Evolutionary conservation across 108 stramenopile species (phyloP).

Genomic region (Cyclostephanos tholiformis): DNA sequence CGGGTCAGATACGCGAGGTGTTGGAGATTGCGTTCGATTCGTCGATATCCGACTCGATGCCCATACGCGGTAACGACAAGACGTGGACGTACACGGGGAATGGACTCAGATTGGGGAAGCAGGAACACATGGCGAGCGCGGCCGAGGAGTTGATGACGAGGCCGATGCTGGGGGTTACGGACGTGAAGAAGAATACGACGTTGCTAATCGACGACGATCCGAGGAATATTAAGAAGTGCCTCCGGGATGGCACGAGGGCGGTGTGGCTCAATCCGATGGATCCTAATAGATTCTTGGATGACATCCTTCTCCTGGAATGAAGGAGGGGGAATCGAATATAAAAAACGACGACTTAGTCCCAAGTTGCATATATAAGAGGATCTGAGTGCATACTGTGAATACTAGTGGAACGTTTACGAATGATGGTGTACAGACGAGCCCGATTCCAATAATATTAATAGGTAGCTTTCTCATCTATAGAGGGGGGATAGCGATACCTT

Average conservation of each 20-base stretch:
- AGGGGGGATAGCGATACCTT: too few species aligned
- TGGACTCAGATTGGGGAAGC: constrained; percentile 84
- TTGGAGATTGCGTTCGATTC: constrained; percentile 56
- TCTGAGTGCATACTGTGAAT: too few species aligned
- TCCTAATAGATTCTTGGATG: constrained; percentile 60
- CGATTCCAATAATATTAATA: too few species aligned
- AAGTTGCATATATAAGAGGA: too few species aligned
- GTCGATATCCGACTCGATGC: constrained; percentile 58
- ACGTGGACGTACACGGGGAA: constrained; percentile 83
- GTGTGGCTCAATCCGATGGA: constrained; percentile 86
- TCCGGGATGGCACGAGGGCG: constrained; percentile 75
- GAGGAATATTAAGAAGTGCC: constrained; percentile 77
- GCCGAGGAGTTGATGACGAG: constrained; percentile 82
- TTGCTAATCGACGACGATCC: constrained; percentile 95
- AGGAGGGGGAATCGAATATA: not conserved
- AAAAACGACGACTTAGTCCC: too few species aligned
- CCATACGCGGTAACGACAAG: constrained; percentile 85
- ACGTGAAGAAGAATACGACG: constrained; percentile 67
- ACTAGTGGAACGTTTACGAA: too few species aligned
- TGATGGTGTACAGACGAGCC: too few species aligned
- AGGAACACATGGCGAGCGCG: constrained; percentile 92
- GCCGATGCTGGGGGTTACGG: constrained; percentile 33
- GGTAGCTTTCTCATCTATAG: too few species aligned
- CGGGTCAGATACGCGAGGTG: constrained; percentile 67
- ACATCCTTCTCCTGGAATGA: constrained; percentile 66